Evolutionary conservation across 2,329 filamentous ascomycete species (phyloP).

Genomic region (Trichoderma cornu-damae): DNA sequence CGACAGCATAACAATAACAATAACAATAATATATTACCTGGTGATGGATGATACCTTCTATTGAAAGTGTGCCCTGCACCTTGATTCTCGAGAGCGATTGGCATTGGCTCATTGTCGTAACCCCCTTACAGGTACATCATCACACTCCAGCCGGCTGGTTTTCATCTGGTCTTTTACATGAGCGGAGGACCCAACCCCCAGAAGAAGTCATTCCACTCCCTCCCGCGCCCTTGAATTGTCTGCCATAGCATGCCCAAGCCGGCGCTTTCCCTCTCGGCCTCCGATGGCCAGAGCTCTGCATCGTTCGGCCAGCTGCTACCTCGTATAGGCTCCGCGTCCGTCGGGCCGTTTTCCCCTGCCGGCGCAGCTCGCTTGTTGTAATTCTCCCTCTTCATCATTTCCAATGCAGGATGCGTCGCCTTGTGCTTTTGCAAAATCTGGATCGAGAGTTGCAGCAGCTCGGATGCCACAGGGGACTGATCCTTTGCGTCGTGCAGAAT

Average conservation of each 20-base stretch:
- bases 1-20: too few relatives aligned
- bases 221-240: slow-evolving; percentile 23
- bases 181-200: slow-evolving; percentile 33
- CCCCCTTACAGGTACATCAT: too few relatives aligned
- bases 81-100: too few relatives aligned
- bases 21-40: too few relatives aligned
- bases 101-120: too few relatives aligned
- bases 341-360: slow-evolving; percentile 6
- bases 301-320: not conserved
- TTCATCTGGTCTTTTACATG: slow-evolving; percentile 22
- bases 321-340: not conserved
- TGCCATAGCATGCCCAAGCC: slow-evolving; percentile 27
- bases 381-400: slow-evolving; percentile 19
- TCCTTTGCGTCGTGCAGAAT: slow-evolving; percentile 31
- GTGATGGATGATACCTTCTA: too few relatives aligned
- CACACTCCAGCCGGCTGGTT: not conserved
- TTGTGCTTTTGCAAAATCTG: slow-evolving; percentile 33
- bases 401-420: slow-evolving; percentile 23
- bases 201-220: slow-evolving; percentile 34
- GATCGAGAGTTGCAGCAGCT: slow-evolving; percentile 29
- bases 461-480: slow-evolving; percentile 28
- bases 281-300: slow-evolving; percentile 22
- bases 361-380: not conserved
- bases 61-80: too few relatives aligned
- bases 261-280: slow-evolving; percentile 18